Base-by-base conservation (phyloP, 2,329 filamentous ascomycete species). In the Knoxdaviesia capensis region DNA sequence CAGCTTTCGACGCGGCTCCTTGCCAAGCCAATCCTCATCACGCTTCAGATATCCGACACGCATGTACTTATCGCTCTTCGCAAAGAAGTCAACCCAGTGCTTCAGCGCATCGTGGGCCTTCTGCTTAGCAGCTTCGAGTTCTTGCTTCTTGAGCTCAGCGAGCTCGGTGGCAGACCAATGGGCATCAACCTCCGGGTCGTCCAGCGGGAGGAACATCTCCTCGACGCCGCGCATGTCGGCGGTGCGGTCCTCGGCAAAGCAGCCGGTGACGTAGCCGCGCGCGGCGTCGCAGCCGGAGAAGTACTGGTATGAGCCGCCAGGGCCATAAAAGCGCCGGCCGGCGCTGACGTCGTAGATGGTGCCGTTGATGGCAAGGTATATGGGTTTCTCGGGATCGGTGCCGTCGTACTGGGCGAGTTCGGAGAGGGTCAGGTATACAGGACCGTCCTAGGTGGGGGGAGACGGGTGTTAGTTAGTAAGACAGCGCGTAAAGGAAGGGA, bases 311-410 rank as follows among this genome's bases (percentile, higher is more conserved):
- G 75, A 76, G 5, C 87, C 90, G 31, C 85, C 86, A 0, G 87
- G 79, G 1, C 83, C 83, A 63, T 90, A 90, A 60, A 80, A 64
- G 57, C 69, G 59, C 50, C 72, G 66, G 42, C 76, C 77, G 31
- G 68, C 61, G n/a, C 73, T 72, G 36, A 92, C 84, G 59, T 92
- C 84, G 68, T 80, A 90, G 60, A 92, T 82, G 44, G 75, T 82
- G 53, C 81, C 79, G 63, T 90, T 88, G 53, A 98, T 76, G 47
- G 86, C 85, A 43, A 98, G 71, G 64, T 94, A 93, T 56, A 96
- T 74, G 6, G 90, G 90, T 45, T 80, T 75, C 6, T 61, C 57
- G 7, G 76, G 64, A 59, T 94, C 77, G 44, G 64, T 69, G 61
- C 90, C 92, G 61, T 93, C 78, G 67, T 81, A 92, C 41, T 64